Percentiles rank a stretch among this genome's conserved stretches.
phyloP scores from a whole-genome alignment of 305 asterid genomes.

The Fraxinus platypoda region DNA sequence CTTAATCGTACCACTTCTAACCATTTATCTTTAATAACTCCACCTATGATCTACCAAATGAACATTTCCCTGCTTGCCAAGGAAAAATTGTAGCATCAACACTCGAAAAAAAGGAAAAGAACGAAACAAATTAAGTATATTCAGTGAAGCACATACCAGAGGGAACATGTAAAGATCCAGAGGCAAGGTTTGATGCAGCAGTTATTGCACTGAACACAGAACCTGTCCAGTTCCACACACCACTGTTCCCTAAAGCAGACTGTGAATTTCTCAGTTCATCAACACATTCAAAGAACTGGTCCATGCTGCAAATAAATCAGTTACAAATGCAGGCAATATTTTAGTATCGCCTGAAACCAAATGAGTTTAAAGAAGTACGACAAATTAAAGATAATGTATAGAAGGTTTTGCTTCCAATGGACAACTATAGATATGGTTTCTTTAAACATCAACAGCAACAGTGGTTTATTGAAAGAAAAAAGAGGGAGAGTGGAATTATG shows the following conservation, averaged over 20 bases:
- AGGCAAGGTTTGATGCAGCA: constrained; percentile 95
- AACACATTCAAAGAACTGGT: constrained; percentile 96
- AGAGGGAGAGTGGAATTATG: constrained; percentile 14
- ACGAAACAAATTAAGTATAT: background rate
- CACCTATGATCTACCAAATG: background rate
- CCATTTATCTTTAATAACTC: background rate
- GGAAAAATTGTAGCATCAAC: background rate
- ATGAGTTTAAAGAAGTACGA: background rate
- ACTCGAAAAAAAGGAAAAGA: background rate
- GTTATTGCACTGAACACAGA: constrained; percentile 93
- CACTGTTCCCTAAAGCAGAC: constrained; percentile 92
- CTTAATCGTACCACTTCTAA: background rate
- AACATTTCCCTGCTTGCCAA: background rate
- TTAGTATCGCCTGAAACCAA: constrained; percentile 20
- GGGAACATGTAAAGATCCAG: constrained; percentile 79
- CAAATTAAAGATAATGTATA: background rate
- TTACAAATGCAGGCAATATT: constrained; percentile 20
- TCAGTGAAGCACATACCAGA: constrained; percentile 53
- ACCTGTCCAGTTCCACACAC: constrained; percentile 98
- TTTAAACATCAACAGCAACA: constrained; percentile 14
- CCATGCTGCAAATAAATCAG: constrained; percentile 63
- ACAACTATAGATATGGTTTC: constrained; percentile 18
- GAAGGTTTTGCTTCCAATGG: constrained; percentile 1
- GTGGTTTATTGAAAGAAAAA: constrained; percentile 5
- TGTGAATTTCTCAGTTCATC: constrained; percentile 93